Evolutionary conservation across 208 protist species (phyloP).

Genomic region (Wallacemonas rigidus): DNA sequence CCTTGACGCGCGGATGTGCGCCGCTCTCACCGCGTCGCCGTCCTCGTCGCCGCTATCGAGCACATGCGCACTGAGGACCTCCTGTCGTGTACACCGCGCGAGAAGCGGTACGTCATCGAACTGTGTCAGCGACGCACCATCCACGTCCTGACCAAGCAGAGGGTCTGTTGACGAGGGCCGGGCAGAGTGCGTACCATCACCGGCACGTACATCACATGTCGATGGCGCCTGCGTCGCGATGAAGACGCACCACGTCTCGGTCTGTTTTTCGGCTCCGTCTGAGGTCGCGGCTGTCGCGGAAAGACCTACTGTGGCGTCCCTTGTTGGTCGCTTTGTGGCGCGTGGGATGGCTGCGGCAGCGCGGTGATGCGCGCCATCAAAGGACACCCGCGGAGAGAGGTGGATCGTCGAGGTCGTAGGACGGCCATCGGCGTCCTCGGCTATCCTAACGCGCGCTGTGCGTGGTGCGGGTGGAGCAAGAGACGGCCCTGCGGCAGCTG

Average conservation of each 20-base stretch:
- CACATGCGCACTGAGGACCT: neutral
- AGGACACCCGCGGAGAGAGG: constrained; percentile 14
- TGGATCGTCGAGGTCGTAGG: constrained; percentile 11
- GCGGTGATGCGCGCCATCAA: constrained; percentile 2
- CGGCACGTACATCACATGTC: neutral
- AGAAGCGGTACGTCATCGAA: neutral
- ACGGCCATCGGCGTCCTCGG: neutral
- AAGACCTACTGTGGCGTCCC: no score
- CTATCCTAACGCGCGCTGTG: neutral
- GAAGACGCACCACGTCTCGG: constrained; percentile 14
- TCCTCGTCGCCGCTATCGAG: neutral
- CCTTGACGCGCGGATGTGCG: no score
- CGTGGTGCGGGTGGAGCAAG: no score
- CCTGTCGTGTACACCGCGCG: constrained; percentile 1
- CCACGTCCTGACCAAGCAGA: neutral
- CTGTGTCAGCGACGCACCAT: neutral
- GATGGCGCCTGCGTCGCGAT: neutral
- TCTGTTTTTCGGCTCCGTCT: neutral
- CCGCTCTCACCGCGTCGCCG: neutral
- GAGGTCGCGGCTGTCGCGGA: no score
- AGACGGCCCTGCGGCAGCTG: no score
- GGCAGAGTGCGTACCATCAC: neutral
- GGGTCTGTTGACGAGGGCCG: neutral
- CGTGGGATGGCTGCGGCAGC: neutral
- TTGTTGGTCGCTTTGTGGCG: neutral